Evolutionary conservation across 2,329 filamentous ascomycete species (phyloP).

Genomic region (Cryphonectria japonica): DNA sequence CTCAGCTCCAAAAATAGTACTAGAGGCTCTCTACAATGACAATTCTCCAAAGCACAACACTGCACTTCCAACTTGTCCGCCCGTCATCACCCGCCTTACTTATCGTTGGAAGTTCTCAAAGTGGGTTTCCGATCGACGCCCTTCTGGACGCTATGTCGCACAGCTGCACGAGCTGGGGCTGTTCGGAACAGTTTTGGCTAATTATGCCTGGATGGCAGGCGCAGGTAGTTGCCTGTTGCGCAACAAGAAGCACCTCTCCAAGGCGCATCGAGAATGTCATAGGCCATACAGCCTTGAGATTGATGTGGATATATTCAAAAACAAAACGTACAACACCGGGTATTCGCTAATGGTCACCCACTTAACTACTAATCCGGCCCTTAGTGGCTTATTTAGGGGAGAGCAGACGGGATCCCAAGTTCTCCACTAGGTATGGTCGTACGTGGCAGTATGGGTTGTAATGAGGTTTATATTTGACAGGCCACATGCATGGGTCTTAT

Average conservation of each 20-base stretch:
- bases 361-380: slow-evolving; percentile 8
- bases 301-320: neutral
- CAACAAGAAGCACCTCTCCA: too few relatives aligned
- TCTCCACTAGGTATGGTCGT: slow-evolving; percentile 5
- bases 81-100: too few relatives aligned
- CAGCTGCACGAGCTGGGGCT: too few relatives aligned
- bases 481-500: neutral
- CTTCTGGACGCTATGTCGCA: too few relatives aligned
- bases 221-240: neutral
- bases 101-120: too few relatives aligned
- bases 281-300: neutral
- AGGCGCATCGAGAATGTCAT: too few relatives aligned
- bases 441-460: neutral
- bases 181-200: neutral
- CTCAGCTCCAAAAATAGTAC: too few relatives aligned
- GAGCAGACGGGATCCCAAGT: slow-evolving; percentile 7
- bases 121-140: too few relatives aligned
- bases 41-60: too few relatives aligned
- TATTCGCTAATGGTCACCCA: slow-evolving; percentile 11
- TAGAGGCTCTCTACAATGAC: too few relatives aligned
- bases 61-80: too few relatives aligned
- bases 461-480: neutral
- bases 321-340: slow-evolving; percentile 13
- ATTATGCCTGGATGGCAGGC: neutral
- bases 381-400: slow-evolving; percentile 6